Evolutionary conservation across 163 green algal genomes (phyloP).

Genomic region (Chloroidium sp.): DNA sequence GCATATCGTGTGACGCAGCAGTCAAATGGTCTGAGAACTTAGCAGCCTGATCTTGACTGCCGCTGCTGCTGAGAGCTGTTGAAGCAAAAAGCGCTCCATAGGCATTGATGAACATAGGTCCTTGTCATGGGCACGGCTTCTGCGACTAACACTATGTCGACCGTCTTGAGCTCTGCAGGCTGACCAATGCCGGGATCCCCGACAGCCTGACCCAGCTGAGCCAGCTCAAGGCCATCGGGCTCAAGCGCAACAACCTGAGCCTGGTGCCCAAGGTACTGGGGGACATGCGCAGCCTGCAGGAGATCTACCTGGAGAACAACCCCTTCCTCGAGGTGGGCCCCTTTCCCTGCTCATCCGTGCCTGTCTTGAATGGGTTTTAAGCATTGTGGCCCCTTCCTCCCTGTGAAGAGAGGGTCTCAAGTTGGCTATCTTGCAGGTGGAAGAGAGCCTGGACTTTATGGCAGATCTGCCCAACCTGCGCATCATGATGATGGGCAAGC

Average conservation of each 20-base stretch:
- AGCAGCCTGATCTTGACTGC: no score
- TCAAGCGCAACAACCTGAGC: constrained; percentile 21
- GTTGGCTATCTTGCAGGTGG: constrained; percentile 5
- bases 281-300: constrained; percentile 16
- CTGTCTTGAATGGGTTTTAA: no score
- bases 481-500: constrained; percentile 27
- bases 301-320: constrained; percentile 32
- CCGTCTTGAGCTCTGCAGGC: not conserved
- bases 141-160: not conserved
- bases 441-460: constrained; percentile 12
- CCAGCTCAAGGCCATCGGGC: constrained; percentile 19
- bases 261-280: constrained; percentile 16
- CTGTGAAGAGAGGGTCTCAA: not conserved
- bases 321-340: constrained; percentile 11
- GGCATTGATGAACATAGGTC: no score
- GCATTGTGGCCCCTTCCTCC: no score
- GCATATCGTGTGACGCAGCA: no score
- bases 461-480: constrained; percentile 15
- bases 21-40: no score
- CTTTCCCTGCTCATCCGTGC: not conserved
- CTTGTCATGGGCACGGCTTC: not conserved
- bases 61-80: no score
- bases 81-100: no score
- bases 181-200: constrained; percentile 18
- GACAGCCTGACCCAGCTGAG: constrained; percentile 7